Conservation (phyloP, 2,329 filamentous ascomycete species). For the Cryphonectria parasitica region DNA sequence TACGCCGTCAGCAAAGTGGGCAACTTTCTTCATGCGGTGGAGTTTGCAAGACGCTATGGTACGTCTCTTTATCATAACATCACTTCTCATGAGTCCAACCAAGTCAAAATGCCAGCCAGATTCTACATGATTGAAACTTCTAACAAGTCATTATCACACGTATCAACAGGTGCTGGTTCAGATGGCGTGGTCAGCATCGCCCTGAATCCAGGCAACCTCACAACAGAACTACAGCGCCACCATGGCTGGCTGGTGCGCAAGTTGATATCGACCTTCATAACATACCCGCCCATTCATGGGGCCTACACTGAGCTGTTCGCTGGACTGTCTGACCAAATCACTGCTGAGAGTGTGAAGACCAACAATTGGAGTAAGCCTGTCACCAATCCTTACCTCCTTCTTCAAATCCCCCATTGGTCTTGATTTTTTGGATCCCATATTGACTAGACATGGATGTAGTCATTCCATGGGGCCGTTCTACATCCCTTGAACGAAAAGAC, state of each 20-base stretch:
- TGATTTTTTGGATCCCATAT: neutral
- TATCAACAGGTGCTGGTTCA: neutral
- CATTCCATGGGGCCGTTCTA: constrained; percentile 20
- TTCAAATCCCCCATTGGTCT: neutral
- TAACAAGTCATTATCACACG: neutral
- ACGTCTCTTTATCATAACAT: neutral
- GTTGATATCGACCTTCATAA: neutral
- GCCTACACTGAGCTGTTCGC: constrained; percentile 42
- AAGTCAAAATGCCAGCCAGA: too few species aligned
- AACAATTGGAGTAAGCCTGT: constrained; percentile 14
- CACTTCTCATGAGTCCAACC: too few species aligned
- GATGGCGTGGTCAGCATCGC: constrained; percentile 23
- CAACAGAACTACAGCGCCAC: constrained; percentile 9
- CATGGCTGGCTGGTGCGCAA: neutral
- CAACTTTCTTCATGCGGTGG: constrained; percentile 9
- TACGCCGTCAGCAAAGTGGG: constrained; percentile 26
- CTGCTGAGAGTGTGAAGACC: constrained; percentile 25
- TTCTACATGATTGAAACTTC: neutral
- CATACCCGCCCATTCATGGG: constrained; percentile 30
- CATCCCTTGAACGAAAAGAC: constrained; percentile 5
- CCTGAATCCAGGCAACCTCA: constrained; percentile 26
- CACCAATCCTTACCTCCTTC: neutral
- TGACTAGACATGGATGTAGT: neutral
- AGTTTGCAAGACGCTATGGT: constrained; percentile 15
- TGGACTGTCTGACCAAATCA: constrained; percentile 38